These are phyloP conservation scores for Chrysoporthe deuterocubensis DNA, from an alignment of 2,329 filamentous ascomycete genomes.

Conservation along the genomic window DNA sequence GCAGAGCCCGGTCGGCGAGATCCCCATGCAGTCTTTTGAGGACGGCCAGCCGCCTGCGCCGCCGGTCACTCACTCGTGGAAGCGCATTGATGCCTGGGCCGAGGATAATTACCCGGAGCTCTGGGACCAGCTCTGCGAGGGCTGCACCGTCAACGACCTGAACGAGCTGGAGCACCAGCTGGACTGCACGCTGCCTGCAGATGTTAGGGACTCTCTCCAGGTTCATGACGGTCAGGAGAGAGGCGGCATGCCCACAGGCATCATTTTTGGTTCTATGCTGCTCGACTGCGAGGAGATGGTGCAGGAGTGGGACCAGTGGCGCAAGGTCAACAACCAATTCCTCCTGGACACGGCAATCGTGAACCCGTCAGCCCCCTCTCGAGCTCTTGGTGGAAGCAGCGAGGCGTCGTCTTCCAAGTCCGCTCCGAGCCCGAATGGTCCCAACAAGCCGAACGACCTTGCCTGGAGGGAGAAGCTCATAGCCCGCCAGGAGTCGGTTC, in stretches of 20 bases:
- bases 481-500: slow-evolving; percentile 84
- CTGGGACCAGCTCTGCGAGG: slow-evolving; percentile 90
- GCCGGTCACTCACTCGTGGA: slow-evolving; percentile 88
- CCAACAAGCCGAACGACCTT: slow-evolving; percentile 58
- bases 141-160: slow-evolving; percentile 89
- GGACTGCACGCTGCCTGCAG: slow-evolving; percentile 90
- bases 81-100: slow-evolving; percentile 89
- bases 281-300: slow-evolving; percentile 98
- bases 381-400: slow-evolving; percentile 69
- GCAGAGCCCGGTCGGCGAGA: slow-evolving; percentile 73
- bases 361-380: slow-evolving; percentile 68
- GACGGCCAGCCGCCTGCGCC: slow-evolving; percentile 90
- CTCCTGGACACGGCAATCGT: slow-evolving; percentile 63
- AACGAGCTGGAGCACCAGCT: slow-evolving; percentile 97
- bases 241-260: slow-evolving; percentile 85
- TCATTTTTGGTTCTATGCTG: slow-evolving; percentile 93
- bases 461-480: slow-evolving; percentile 87
- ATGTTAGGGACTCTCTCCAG: slow-evolving; percentile 89
- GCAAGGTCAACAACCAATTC: slow-evolving; percentile 88
- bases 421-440: slow-evolving; percentile 39
- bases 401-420: slow-evolving; percentile 72
- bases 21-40: slow-evolving; percentile 94
- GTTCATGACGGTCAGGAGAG: slow-evolving; percentile 97
- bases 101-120: slow-evolving; percentile 96
- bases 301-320: slow-evolving; percentile 97